phyloP scores from a whole-genome alignment of 2,329 filamentous ascomycete genomes.

The Cyphellophora attinorum region DNA sequence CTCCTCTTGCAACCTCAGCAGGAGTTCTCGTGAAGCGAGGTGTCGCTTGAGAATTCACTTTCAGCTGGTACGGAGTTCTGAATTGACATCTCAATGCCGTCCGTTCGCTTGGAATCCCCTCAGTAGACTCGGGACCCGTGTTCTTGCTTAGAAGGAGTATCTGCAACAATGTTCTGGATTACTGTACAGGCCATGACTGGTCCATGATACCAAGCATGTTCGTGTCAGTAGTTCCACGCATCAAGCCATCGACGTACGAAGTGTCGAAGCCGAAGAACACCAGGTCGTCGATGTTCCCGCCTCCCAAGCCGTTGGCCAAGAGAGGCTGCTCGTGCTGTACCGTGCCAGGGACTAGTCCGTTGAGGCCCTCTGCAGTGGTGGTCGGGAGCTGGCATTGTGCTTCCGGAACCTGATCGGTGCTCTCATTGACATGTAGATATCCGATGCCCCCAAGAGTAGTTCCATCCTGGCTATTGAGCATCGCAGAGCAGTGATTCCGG shows the following conservation, averaged over 20 bases:
- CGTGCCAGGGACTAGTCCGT: background rate
- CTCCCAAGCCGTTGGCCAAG: conserved; percentile 3
- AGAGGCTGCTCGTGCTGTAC: conserved; percentile 1
- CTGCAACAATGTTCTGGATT: no score
- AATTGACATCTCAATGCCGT: no score
- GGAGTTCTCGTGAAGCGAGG: no score
- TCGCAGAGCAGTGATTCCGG: background rate
- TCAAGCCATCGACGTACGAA: conserved; percentile 17
- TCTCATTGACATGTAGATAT: conserved; percentile 1
- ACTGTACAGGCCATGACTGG: no score
- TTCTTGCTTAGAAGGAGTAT: no score
- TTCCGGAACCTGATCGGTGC: background rate
- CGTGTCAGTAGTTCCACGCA: conserved; percentile 1
- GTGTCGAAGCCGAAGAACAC: conserved; percentile 17
- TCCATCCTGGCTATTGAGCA: background rate
- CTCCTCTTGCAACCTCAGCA: no score
- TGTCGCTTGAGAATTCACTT: no score
- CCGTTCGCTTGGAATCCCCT: no score
- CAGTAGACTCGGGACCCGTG: no score
- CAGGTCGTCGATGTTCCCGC: conserved; percentile 16
- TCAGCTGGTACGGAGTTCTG: no score
- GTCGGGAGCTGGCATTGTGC: background rate
- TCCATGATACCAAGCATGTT: no score
- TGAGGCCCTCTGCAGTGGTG: background rate
- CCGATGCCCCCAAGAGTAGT: conserved; percentile 5